These are phyloP conservation scores for Citrus maxima DNA, from an alignment of 345 rosid genomes.

Conservation along the genomic window DNA sequence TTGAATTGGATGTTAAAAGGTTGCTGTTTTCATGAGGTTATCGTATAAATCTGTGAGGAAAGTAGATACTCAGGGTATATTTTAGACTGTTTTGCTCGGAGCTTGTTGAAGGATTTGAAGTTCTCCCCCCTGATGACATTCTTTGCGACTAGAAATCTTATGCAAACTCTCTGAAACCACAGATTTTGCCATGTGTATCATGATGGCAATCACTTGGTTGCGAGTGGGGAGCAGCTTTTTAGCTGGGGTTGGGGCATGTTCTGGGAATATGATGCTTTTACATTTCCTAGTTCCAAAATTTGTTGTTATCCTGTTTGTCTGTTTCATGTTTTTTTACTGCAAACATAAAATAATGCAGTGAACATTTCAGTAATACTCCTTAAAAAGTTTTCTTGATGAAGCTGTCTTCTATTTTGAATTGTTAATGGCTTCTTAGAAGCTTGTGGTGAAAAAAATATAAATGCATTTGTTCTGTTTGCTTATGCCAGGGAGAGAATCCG, in stretches of 20 bases:
- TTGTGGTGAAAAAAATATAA: background rate
- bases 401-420: background rate
- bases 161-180: background rate
- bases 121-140: background rate
- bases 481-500: slow-evolving; percentile 17
- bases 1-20: background rate
- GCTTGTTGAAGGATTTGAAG: background rate
- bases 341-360: background rate
- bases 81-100: background rate
- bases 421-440: background rate
- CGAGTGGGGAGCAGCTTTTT: background rate
- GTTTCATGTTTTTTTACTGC: background rate
- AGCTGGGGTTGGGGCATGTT: background rate
- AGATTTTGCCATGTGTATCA: background rate
- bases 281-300: background rate
- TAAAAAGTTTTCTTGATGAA: background rate
- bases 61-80: background rate
- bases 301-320: background rate
- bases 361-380: background rate
- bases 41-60: background rate
- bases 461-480: background rate
- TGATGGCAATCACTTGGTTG: too few species aligned
- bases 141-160: background rate
- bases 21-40: background rate
- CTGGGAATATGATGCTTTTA: background rate